These are phyloP conservation scores for Chlorella sp. DNA, from an alignment of 139 green algal genomes.

Conservation along the genomic window DNA sequence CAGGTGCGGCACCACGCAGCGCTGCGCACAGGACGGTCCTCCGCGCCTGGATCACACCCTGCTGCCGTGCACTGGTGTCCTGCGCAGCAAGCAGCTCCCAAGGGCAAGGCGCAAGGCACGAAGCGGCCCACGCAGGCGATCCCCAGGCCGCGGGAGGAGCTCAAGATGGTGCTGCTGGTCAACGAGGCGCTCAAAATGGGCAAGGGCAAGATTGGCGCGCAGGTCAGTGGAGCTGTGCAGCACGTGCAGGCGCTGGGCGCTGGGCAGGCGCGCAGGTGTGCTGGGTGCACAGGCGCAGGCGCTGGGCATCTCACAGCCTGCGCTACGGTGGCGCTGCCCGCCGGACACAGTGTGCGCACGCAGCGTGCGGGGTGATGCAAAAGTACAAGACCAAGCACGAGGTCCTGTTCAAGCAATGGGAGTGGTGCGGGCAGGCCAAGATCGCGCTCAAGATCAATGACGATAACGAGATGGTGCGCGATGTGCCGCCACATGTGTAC, in stretches of 20 bases:
- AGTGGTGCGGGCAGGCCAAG: constrained; percentile 67
- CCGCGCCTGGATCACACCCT: no score
- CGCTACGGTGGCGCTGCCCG: neutral
- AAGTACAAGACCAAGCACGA: constrained; percentile 25
- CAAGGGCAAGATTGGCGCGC: constrained; percentile 68
- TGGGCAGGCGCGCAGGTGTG: no score
- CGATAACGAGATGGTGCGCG: constrained; percentile 40
- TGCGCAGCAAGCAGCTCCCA: no score
- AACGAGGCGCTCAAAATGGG: constrained; percentile 69
- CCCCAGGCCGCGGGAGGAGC: constrained; percentile 30
- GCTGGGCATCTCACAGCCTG: no score
- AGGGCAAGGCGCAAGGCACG: no score
- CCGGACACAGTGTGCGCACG: constrained; percentile 79
- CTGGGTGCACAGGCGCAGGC: no score
- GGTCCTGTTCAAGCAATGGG: constrained; percentile 55
- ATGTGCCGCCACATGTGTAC: neutral
- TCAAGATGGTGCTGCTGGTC: constrained; percentile 50
- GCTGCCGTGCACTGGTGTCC: no score
- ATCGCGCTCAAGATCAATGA: constrained; percentile 60
- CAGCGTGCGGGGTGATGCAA: constrained; percentile 64
- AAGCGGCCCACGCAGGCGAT: no score
- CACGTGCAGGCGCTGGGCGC: no score
- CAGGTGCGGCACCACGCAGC: neutral
- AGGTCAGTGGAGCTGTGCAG: no score
- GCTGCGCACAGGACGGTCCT: no score